Evolutionary conservation across 148 eudicot genomes (phyloP).

Genomic region (Cornus suecica): DNA sequence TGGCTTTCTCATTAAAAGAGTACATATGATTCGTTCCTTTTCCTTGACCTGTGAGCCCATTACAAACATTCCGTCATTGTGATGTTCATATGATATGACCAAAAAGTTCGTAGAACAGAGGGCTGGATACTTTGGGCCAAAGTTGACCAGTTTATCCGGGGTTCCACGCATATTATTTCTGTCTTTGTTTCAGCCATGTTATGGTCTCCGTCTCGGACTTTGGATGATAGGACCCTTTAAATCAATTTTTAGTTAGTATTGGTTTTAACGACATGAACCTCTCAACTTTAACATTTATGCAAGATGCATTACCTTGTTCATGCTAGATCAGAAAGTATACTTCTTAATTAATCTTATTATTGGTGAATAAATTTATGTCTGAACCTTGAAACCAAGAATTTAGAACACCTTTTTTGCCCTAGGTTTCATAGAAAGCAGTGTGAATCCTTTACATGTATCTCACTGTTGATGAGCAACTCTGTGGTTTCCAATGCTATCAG

Average conservation of each 20-base stretch:
- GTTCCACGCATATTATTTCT: neutral
- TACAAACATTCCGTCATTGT: neutral
- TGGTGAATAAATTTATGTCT: neutral
- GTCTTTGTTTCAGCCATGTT: neutral
- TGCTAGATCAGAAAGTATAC: neutral
- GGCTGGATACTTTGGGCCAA: neutral
- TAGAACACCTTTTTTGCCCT: conserved; percentile 12
- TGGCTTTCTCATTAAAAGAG: neutral
- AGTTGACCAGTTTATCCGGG: neutral
- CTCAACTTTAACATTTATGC: neutral
- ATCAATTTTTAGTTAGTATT: neutral
- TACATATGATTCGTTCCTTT: neutral
- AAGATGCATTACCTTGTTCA: neutral
- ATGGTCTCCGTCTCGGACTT: neutral
- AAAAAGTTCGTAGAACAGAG: neutral
- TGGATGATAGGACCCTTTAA: neutral
- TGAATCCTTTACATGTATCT: conserved; percentile 8
- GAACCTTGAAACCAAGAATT: neutral
- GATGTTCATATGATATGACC: neutral
- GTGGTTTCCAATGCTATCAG: neutral
- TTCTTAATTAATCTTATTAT: neutral
- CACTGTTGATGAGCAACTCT: conserved; percentile 1
- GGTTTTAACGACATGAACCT: neutral
- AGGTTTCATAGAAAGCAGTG: conserved; percentile 14
- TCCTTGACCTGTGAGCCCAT: neutral